Percentiles rank a stretch among this genome's conserved stretches.
These are phyloP conservation scores for Aegilops umbellulata DNA, from an alignment of 176 grass and related monocot genomes.

Conservation along the genomic window DNA sequence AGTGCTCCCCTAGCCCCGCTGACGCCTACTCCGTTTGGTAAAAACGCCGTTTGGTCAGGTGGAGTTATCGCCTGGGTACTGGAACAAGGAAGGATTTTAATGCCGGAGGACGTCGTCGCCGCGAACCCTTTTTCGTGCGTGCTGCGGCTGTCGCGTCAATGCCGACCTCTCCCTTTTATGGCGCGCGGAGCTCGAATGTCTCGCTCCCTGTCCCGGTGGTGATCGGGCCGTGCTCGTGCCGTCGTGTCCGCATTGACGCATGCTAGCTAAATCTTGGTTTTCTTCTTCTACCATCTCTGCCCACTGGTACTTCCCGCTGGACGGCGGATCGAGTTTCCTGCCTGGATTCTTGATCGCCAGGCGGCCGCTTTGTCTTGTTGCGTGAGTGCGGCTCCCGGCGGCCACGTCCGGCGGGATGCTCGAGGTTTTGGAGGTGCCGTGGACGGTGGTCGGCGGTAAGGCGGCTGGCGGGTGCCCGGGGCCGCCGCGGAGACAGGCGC, in stretches of 20 bases:
- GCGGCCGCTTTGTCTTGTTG: background rate
- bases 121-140: background rate
- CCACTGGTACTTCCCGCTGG: background rate
- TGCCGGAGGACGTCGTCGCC: background rate
- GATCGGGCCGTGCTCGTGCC: background rate
- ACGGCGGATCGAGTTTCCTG: background rate
- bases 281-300: background rate
- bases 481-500: background rate
- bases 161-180: background rate
- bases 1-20: background rate
- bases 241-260: background rate
- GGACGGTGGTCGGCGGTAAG: background rate
- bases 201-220: background rate
- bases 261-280: background rate
- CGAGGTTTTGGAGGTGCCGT: constrained; percentile 1
- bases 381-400: background rate
- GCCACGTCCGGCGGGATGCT: background rate
- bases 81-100: constrained; percentile 1
- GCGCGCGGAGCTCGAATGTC: constrained; percentile 6
- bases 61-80: background rate
- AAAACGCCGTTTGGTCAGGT: background rate
- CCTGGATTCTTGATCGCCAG: background rate
- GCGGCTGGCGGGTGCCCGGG: background rate
- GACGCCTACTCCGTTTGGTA: background rate
- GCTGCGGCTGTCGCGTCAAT: constrained; percentile 6